Percentiles rank a stretch among this genome's conserved stretches.
Conservation (phyloP, 345 rosid genomes). For the Acer negundo region DNA sequence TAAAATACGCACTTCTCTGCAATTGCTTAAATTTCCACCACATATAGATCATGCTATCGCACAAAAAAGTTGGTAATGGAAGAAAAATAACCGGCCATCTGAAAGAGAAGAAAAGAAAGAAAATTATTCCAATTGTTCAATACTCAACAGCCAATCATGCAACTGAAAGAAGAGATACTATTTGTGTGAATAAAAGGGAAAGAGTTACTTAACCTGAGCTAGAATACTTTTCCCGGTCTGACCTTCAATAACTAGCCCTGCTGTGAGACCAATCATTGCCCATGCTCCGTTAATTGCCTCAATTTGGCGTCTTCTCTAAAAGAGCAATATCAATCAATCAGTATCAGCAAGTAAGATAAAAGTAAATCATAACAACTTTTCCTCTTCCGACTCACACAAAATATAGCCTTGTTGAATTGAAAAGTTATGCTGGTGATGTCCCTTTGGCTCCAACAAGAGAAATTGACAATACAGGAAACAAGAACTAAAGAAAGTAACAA, state of each 20-base stretch:
- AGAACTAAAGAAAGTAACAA: not conserved
- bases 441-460: not conserved
- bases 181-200: not conserved
- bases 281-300: slow-evolving; percentile 95
- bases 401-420: not conserved
- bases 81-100: slow-evolving; percentile 78
- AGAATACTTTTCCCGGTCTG: slow-evolving; percentile 67
- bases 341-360: not conserved
- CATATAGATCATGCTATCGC: slow-evolving; percentile 20
- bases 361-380: not conserved
- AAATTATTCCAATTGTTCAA: slow-evolving; percentile 9
- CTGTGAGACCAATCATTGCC: slow-evolving; percentile 88
- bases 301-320: slow-evolving; percentile 70
- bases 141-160: not conserved
- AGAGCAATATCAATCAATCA: not conserved
- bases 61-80: slow-evolving; percentile 45
- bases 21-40: not conserved
- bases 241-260: slow-evolving; percentile 84
- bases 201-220: slow-evolving; percentile 54
- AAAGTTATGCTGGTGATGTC: not conserved
- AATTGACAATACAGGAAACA: not conserved
- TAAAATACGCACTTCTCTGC: slow-evolving; percentile 9
- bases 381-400: not conserved
- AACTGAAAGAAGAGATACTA: not conserved
- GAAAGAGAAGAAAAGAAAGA: slow-evolving; percentile 16